A percentile compares a stretch with the other conserved stretches of the same genome.
Conservation (phyloP, 2,329 filamentous ascomycete genomes). For the Colletotrichum eremochloae region DNA sequence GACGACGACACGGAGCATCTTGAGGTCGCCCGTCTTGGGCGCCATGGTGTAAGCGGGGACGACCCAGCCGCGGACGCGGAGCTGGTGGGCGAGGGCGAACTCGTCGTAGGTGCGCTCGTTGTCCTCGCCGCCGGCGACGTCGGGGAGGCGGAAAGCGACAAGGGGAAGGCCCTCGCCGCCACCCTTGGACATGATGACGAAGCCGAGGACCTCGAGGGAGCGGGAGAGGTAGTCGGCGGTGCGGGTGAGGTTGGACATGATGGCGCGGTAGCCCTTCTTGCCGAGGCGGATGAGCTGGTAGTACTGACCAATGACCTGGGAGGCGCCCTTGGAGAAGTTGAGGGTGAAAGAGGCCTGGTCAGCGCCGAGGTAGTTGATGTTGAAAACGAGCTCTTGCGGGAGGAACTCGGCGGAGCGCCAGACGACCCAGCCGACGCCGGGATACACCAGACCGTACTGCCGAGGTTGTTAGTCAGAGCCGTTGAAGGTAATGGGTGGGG, state of each 20-base stretch:
- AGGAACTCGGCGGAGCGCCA: conserved; percentile 88
- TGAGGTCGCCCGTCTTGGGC: conserved; percentile 83
- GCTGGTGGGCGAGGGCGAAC: conserved; percentile 85
- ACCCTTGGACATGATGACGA: conserved; percentile 88
- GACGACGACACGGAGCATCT: conserved; percentile 93
- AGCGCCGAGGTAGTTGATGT: conserved; percentile 98
- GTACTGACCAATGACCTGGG: conserved; percentile 96
- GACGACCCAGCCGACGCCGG: conserved; percentile 93
- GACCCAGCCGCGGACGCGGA: conserved; percentile 90
- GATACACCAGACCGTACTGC: conserved; percentile 78
- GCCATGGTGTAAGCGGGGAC: conserved; percentile 98
- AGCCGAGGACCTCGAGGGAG: conserved; percentile 80
- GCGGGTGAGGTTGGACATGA: conserved; percentile 94
- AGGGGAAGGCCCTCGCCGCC: conserved; percentile 85
- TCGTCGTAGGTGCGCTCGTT: conserved; percentile 77
- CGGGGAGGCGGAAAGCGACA: conserved; percentile 80
- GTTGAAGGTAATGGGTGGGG: neutral
- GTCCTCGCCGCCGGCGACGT: neutral
- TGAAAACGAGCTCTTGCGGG: conserved; percentile 94
- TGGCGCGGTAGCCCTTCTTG: conserved; percentile 89
- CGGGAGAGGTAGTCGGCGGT: conserved; percentile 89
- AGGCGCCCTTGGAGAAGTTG: conserved; percentile 96
- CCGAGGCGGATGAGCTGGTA: conserved; percentile 97
- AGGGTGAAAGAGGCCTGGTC: conserved; percentile 96
- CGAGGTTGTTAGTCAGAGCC: neutral